Evolutionary conservation across 441 rosid genomes (phyloP), one percentile per base, ranked within the genome.

Genomic region (Adansonia gregorii): DNA sequence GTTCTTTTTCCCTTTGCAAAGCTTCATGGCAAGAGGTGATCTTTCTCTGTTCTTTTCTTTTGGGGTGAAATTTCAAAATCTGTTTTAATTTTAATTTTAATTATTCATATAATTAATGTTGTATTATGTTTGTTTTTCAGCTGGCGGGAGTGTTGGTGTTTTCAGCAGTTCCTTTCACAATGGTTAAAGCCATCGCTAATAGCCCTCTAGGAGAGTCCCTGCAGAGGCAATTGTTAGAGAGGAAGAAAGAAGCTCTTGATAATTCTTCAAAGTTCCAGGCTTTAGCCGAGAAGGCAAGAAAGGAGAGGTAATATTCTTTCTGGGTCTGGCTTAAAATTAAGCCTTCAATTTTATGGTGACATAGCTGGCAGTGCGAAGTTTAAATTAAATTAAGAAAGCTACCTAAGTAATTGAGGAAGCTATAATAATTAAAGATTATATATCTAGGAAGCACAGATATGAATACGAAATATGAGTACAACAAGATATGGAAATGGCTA

Each of bases 11-110:
- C 7, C 58, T 22, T 81, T 88, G 89, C 82, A 86, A 78, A 84
- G 96, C 97, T 75, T 90, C 98, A 6, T 94, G 98, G 97, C 92
- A 93, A 81, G 98, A 94, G 94, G 95, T 90, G 35, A 27, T 27
- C 22, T 0, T 54, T 77, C 10, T 12, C 20, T 31, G 8, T 31
- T 17, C 31, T 24, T 63, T 61, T 3, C 27, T 20, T 55, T 58
- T 15, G 8, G 10, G 52, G 11, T 8, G 2, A n/a, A 15, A 20
- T 17, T 43, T 15, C 73, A 41, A 14, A 41, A 14, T 76, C 55
- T 2, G 22, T 20, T 69, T 22, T 14, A 1, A 6, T 11, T 4
- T 46, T 39, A 24, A 22, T 19, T 19, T 41, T 27, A 27, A 27
- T 27, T 15, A 15, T 46, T 46, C 15, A 17, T 12, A 74, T 27